These are phyloP conservation scores for Saturnispora mendoncae DNA, from an alignment of 805 yeast species.

Conservation along the genomic window DNA sequence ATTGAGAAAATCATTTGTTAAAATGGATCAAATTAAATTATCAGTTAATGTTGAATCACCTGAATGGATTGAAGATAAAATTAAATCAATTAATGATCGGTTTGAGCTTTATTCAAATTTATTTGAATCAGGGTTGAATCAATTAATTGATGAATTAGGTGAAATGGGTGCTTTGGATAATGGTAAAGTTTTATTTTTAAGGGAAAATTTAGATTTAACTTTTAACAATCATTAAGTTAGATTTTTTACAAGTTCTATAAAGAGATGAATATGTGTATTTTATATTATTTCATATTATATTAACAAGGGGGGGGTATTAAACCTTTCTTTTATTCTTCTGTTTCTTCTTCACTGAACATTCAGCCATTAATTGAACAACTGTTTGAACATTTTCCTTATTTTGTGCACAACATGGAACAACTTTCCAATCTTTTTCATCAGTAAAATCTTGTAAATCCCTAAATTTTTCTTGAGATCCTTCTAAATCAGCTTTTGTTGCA, in stretches of 20 bases:
- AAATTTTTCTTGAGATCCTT: conserved; percentile 43
- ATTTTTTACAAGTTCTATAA: neutral
- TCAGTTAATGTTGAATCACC: neutral
- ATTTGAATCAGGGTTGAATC: neutral
- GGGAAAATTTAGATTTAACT: neutral
- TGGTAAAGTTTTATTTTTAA: conserved; percentile 4
- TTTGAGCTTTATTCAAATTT: neutral
- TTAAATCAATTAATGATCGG: conserved; percentile 1
- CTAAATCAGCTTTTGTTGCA: conserved; percentile 90
- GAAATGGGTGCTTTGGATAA: conserved; percentile 7
- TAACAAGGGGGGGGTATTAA: neutral
- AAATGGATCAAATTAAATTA: conserved; percentile 6
- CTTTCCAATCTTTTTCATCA: conserved; percentile 46
- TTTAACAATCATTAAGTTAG: neutral
- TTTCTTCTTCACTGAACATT: conserved; percentile 32
- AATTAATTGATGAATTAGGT: neutral
- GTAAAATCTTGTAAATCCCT: conserved; percentile 36
- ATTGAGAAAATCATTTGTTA: conserved; percentile 7
- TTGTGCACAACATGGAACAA: conserved; percentile 79
- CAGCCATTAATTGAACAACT: conserved; percentile 66
- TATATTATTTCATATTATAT: no score
- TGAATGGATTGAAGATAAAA: conserved; percentile 5
- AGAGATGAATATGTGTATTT: neutral
- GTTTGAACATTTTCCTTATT: conserved; percentile 63
- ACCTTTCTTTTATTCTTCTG: neutral